Percentiles rank a stretch among this genome's conserved stretches.
Conservation (phyloP, 2,329 filamentous ascomycete genomes). For the Cordyceps cicadae region DNA sequence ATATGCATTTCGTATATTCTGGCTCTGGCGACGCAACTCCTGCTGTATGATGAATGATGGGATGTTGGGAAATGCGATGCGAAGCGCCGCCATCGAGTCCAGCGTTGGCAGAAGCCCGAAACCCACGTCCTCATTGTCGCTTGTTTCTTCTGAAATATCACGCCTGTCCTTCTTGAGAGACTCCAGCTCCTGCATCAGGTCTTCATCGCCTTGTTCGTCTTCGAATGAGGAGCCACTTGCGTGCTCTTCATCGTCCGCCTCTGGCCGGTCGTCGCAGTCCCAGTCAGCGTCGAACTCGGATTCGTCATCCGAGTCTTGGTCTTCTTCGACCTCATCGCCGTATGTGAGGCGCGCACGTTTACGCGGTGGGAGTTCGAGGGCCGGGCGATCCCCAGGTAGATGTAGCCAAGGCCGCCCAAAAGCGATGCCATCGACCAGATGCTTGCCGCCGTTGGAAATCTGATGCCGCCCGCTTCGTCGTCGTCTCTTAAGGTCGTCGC, state of each 20-base stretch:
- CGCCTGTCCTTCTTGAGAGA: conserved; percentile 8
- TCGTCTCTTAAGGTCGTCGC: conserved; percentile 64
- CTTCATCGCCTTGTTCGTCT: conserved; percentile 3
- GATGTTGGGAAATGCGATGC: conserved; percentile 35
- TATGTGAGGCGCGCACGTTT: conserved; percentile 54
- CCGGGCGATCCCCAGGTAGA: conserved; percentile 51
- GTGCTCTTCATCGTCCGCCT: conserved; percentile 7
- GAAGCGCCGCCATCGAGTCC: conserved; percentile 24
- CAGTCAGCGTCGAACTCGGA: conserved; percentile 22
- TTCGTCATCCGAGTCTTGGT: conserved; percentile 29
- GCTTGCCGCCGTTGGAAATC: conserved; percentile 68
- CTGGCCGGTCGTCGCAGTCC: conserved; percentile 17
- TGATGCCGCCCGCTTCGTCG: conserved; percentile 71
- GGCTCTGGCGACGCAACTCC: conserved; percentile 25
- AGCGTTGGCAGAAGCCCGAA: conserved; percentile 6
- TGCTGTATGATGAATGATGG: conserved; percentile 27
- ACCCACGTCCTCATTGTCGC: conserved; percentile 10
- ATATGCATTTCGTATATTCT: conserved; percentile 32
- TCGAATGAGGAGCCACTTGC: conserved; percentile 2
- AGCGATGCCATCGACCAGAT: conserved; percentile 75
- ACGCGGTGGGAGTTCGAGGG: conserved; percentile 62
- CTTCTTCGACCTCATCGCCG: conserved; percentile 29
- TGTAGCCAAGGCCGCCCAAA: conserved; percentile 69
- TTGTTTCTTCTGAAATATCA: conserved; percentile 12
- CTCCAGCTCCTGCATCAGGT: conserved; percentile 7